phyloP scores from a whole-genome alignment of 129 eudicot species.

The Helianthus tuberosus region DNA sequence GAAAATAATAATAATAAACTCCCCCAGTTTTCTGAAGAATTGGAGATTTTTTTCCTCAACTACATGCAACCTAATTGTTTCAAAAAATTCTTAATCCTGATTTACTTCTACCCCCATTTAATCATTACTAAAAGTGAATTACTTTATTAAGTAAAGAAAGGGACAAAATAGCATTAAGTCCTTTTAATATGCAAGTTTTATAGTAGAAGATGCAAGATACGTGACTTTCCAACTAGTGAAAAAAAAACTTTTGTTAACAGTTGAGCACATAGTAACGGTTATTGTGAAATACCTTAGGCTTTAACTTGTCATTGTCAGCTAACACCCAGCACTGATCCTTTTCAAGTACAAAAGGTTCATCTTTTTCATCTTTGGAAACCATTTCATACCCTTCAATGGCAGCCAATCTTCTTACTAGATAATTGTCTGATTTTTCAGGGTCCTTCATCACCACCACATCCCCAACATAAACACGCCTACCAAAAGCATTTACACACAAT shows the following conservation, averaged over 20 bases:
- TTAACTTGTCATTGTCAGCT: conserved; percentile 81
- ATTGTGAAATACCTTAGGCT: conserved; percentile 62
- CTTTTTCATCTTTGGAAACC: conserved; percentile 94
- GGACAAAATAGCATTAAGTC: not conserved
- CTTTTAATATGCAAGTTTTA: not conserved
- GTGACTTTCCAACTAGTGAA: conserved; percentile 10
- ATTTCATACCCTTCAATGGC: conserved; percentile 97
- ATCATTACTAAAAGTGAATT: not conserved
- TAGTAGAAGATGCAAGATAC: conserved; percentile 10
- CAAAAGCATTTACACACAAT: conserved; percentile 28
- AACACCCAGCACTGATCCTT: conserved; percentile 91
- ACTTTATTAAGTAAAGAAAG: conserved; percentile 5
- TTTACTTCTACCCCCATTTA: not conserved
- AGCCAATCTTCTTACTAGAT: conserved; percentile 88
- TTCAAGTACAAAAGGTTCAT: conserved; percentile 88
- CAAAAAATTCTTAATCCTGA: not conserved
- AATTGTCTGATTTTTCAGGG: conserved; percentile 71
- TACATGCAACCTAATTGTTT: not conserved
- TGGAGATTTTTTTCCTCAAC: conserved; percentile 5
- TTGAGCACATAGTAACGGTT: too few species aligned
- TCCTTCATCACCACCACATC: conserved; percentile 97
- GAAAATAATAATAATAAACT: not conserved
- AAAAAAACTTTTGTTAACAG: too few species aligned
- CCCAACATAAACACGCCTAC: conserved; percentile 82
- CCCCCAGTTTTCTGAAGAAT: not conserved